A percentile compares a stretch with the other conserved stretches of the same genome.
phyloP scores from a whole-genome alignment of 2,329 filamentous ascomycete genomes.

The Thielaviopsis ethacetica region DNA sequence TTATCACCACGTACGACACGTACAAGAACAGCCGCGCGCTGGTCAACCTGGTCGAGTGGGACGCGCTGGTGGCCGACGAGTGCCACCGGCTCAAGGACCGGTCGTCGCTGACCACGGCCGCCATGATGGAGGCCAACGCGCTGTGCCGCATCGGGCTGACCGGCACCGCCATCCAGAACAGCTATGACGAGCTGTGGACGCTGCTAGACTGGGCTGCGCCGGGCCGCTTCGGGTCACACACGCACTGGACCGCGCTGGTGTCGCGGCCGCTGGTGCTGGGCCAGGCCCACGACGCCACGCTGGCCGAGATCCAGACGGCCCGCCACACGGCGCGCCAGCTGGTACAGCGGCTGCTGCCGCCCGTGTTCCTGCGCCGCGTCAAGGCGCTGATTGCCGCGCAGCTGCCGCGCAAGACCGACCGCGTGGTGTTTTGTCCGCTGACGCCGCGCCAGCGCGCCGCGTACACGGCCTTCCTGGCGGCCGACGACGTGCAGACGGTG shows the following conservation, averaged over 20 bases:
- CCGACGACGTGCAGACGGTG: constrained; percentile 41
- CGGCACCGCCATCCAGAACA: constrained; percentile 93
- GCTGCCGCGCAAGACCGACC: constrained; percentile 84
- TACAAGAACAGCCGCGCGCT: constrained; percentile 60
- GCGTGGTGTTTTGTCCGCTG: constrained; percentile 86
- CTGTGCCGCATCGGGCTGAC: constrained; percentile 86
- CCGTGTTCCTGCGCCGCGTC: constrained; percentile 82
- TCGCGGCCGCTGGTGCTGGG: constrained; percentile 68
- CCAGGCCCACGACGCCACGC: constrained; percentile 82
- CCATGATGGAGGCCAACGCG: constrained; percentile 81
- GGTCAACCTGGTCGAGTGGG: constrained; percentile 80
- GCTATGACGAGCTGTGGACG: constrained; percentile 94
- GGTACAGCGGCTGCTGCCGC: constrained; percentile 71
- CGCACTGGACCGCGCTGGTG: constrained; percentile 66
- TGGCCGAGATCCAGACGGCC: constrained; percentile 64
- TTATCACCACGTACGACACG: constrained; percentile 88
- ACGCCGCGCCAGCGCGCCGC: constrained; percentile 66
- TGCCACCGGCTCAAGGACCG: constrained; percentile 79
- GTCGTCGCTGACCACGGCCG: constrained; percentile 58
- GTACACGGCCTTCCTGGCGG: constrained; percentile 64
- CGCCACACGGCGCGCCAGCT: constrained; percentile 71
- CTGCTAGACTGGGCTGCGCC: constrained; percentile 93
- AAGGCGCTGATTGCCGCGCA: constrained; percentile 86
- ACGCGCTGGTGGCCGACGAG: constrained; percentile 87
- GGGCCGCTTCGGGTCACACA: constrained; percentile 44